These are phyloP conservation scores for Aspergillus intermedius DNA, from an alignment of 2,329 filamentous ascomycete species.

Conservation along the genomic window DNA sequence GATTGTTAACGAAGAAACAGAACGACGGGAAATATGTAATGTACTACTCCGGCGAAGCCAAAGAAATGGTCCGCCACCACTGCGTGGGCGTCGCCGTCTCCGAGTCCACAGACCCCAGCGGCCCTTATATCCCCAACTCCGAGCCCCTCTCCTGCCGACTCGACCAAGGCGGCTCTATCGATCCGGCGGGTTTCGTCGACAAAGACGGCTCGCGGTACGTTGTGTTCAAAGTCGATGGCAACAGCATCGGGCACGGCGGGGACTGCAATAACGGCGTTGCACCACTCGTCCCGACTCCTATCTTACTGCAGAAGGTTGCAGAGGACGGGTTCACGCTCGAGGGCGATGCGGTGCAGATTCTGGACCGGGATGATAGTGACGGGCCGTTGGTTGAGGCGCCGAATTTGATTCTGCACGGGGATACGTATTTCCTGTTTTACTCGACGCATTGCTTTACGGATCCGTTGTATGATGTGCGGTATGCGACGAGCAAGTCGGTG, in stretches of 20 bases:
- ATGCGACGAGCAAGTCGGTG: slow-evolving; percentile 44
- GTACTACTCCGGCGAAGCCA: slow-evolving; percentile 52
- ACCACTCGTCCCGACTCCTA: slow-evolving; percentile 30
- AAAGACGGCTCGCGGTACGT: slow-evolving; percentile 51
- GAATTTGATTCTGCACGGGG: slow-evolving; percentile 39
- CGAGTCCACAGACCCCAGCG: slow-evolving; percentile 32
- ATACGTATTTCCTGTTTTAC: slow-evolving; percentile 56
- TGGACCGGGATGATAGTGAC: slow-evolving; percentile 58
- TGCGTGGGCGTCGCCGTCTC: slow-evolving; percentile 55
- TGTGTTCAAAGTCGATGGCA: slow-evolving; percentile 62
- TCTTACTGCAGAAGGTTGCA: slow-evolving; percentile 35
- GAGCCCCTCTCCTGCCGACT: slow-evolving; percentile 49
- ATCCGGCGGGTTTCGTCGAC: slow-evolving; percentile 56
- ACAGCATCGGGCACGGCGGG: slow-evolving; percentile 45
- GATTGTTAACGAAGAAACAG: slow-evolving; percentile 11
- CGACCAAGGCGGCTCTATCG: slow-evolving; percentile 55
- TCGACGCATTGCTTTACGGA: slow-evolving; percentile 55
- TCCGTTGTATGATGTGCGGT: slow-evolving; percentile 53
- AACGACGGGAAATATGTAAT: slow-evolving; percentile 51
- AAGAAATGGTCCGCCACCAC: slow-evolving; percentile 38
- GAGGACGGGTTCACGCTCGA: slow-evolving; percentile 48
- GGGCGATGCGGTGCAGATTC: slow-evolving; percentile 50
- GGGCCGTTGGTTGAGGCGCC: slow-evolving; percentile 60
- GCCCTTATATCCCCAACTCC: slow-evolving; percentile 48
- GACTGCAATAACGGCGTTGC: slow-evolving; percentile 42